Conservation (phyloP, 495 filamentous ascomycete genomes). For the Xylaria bambusicola region DNA sequence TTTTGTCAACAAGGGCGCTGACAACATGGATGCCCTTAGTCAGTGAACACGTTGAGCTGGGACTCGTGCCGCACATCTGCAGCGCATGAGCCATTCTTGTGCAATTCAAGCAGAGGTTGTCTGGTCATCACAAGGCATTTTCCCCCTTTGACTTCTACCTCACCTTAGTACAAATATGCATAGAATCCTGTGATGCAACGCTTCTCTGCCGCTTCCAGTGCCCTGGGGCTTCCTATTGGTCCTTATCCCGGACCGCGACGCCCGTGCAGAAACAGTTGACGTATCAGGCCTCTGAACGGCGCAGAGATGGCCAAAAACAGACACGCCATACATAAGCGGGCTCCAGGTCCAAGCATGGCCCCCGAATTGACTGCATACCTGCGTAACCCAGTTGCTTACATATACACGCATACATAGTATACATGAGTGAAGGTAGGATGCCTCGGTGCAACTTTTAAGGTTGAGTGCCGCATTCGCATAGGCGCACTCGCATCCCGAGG, state of each 20-base stretch:
- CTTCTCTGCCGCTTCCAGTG: background rate
- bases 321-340: slow-evolving; percentile 4
- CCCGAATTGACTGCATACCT: background rate
- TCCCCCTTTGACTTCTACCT: background rate
- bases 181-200: slow-evolving; percentile 13
- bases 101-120: background rate
- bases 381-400: background rate
- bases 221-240: slow-evolving; percentile 3
- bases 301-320: slow-evolving; percentile 10
- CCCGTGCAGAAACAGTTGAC: slow-evolving; percentile 15
- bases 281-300: slow-evolving; percentile 12
- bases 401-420: no score
- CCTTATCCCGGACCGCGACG: background rate
- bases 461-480: background rate
- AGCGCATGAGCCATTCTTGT: background rate
- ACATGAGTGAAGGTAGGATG: background rate
- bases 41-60: background rate
- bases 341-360: slow-evolving; percentile 9
- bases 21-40: background rate
- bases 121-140: background rate
- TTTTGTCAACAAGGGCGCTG: background rate
- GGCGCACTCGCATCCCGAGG: background rate
- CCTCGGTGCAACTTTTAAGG: background rate
- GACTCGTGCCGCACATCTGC: background rate
- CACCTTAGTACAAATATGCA: background rate